These are phyloP conservation scores for Emiliania huxleyi DNA, from an alignment of 78 protist species.

Conservation along the genomic window DNA sequence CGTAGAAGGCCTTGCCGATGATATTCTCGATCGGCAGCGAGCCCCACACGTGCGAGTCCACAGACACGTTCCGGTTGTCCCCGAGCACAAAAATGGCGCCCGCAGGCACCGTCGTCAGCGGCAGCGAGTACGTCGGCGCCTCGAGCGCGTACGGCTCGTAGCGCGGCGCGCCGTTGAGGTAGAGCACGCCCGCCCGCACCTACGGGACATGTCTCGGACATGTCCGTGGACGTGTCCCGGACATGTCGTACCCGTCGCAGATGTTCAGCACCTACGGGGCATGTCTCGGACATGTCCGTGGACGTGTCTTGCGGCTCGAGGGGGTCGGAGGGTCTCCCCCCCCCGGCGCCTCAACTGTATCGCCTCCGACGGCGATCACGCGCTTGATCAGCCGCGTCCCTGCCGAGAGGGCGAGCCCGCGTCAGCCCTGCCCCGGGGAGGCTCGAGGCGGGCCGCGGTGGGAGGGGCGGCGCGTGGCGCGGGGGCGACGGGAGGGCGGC, in stretches of 20 bases:
- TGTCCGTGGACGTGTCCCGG: too few relatives aligned
- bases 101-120: not conserved
- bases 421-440: not conserved
- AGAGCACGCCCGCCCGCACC: not conserved
- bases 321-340: too few relatives aligned
- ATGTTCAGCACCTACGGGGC: too few relatives aligned
- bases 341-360: not conserved
- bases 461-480: too few relatives aligned
- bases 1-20: not conserved
- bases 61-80: not conserved
- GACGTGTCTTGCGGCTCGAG: too few relatives aligned
- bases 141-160: slow-evolving; percentile 12
- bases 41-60: slow-evolving; percentile 3
- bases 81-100: not conserved
- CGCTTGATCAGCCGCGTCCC: not conserved
- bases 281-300: too few relatives aligned
- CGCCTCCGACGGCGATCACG: not conserved
- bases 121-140: not conserved
- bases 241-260: too few relatives aligned
- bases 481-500: too few relatives aligned
- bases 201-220: too few relatives aligned
- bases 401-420: not conserved
- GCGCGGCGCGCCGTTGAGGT: not conserved
- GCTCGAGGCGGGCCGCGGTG: not conserved
- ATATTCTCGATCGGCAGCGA: not conserved